Evolutionary conservation across 257 asterid species (phyloP).

Genomic region (Solanum habrochaites): DNA sequence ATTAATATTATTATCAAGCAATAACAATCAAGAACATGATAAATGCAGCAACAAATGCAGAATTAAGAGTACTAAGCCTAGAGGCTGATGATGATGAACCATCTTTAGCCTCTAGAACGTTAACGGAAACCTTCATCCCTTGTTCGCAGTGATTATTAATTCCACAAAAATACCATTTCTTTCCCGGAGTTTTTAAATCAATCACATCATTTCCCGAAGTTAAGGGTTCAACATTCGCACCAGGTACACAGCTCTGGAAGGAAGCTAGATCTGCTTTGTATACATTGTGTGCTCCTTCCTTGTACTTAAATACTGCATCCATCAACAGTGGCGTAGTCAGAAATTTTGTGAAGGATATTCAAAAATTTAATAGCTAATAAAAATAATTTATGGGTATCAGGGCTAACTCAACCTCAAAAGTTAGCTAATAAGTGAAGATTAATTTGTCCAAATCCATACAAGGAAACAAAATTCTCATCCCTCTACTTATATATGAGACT

Average conservation of each 20-base stretch:
- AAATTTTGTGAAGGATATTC: no score
- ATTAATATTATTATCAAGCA: no score
- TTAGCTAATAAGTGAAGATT: no score
- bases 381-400: no score
- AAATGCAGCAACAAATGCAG: not conserved
- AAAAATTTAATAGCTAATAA: no score
- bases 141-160: slow-evolving; percentile 8
- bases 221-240: not conserved
- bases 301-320: slow-evolving; percentile 25
- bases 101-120: not conserved
- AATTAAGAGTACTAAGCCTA: not conserved
- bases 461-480: no score
- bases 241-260: slow-evolving; percentile 7
- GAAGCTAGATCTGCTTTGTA: not conserved
- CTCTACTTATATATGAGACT: no score
- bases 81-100: not conserved
- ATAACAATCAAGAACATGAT: not conserved
- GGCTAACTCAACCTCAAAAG: no score
- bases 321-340: no score
- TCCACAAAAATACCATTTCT: slow-evolving; percentile 34
- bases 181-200: slow-evolving; percentile 9
- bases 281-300: slow-evolving; percentile 20
- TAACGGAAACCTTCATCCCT: slow-evolving; percentile 20
- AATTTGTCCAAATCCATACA: no score
- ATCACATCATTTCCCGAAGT: slow-evolving; percentile 12